phyloP scores from a whole-genome alignment of 1,284 basidiomycete species.

The Cutaneotrichosporon cavernicola region DNA sequence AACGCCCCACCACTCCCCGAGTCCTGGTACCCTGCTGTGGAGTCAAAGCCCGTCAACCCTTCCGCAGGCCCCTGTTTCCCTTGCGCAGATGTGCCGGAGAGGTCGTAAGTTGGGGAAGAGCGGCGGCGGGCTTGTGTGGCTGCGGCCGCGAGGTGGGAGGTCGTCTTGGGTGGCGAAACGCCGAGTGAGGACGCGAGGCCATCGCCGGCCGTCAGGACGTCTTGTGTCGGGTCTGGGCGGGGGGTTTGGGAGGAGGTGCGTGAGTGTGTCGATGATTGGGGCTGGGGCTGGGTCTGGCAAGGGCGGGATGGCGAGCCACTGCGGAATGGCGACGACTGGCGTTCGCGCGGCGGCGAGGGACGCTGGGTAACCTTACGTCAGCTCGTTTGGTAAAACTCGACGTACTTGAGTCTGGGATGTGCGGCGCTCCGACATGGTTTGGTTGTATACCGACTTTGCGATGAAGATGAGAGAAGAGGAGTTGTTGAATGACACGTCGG shows the following conservation, averaged over 20 bases:
- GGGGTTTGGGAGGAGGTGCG: background rate
- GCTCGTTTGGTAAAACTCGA: background rate
- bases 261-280: background rate
- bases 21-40: background rate
- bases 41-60: slow-evolving; percentile 4
- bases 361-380: background rate
- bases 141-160: background rate
- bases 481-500: background rate
- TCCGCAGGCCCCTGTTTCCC: background rate
- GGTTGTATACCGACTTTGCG: too few relatives aligned
- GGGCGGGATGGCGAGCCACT: background rate
- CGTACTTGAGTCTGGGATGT: background rate
- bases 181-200: background rate
- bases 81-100: background rate
- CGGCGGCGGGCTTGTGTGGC: background rate
- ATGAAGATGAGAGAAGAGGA: background rate
- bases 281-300: background rate
- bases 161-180: background rate
- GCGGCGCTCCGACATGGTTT: slow-evolving; percentile 1
- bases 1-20: slow-evolving; percentile 2
- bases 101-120: background rate
- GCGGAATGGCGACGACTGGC: background rate
- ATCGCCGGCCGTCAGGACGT: background rate
- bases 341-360: background rate
- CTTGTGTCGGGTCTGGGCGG: background rate